Evolutionary conservation across 345 rosid genomes (phyloP), one percentile per base, ranked within the genome.

Genomic region (Hevea brasiliensis): DNA sequence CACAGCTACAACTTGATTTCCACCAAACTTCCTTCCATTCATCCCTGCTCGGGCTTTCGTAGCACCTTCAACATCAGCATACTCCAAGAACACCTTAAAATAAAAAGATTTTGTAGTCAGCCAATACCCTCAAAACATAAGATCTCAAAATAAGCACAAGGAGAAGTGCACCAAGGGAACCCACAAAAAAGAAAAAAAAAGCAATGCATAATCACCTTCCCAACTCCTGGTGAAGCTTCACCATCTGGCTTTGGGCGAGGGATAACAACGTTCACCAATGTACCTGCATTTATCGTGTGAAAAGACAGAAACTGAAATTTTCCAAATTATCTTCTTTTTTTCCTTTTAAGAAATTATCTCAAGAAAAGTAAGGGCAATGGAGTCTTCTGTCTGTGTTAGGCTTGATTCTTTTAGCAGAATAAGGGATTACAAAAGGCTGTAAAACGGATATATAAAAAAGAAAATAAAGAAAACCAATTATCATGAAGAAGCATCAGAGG

Each of bases 21-120:
- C 96, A 20, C 90, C 96, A 71, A 91, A 93, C 74, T 85, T 93
- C 72, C 96, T 83, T 61, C 97, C 98, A 51, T 93, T 89, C 88
- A 93, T 86, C 68, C 91, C 92, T 0, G 77, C 61, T 59, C 90
- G 84, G 18, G 97, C 95, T 74, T 80, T 85, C 42, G 88, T 26
- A 4, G 93, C 67, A 41, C 94, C 87, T 26, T 90, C 97, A 15
- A 75, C 76, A 71, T 94, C 97, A 0, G 81, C 87, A 74, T 89
- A 94, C 84, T 87, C 91, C 79, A 94, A 78, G 84, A 94, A 92
- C 74, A 90, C 96, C 97, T 93, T 84, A 60, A 71, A 61, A 17
- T 0, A 21, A 14, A 27, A 6, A 21, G 3, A 40, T 66, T n/a
- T 20, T 1, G 29, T 65, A 53, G 18, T 65, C 18, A 15, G n/a